Evolutionary conservation across 768 basidiomycete species (phyloP), one percentile per base, ranked within the genome.

Genomic region (Suillus subalutaceus): DNA sequence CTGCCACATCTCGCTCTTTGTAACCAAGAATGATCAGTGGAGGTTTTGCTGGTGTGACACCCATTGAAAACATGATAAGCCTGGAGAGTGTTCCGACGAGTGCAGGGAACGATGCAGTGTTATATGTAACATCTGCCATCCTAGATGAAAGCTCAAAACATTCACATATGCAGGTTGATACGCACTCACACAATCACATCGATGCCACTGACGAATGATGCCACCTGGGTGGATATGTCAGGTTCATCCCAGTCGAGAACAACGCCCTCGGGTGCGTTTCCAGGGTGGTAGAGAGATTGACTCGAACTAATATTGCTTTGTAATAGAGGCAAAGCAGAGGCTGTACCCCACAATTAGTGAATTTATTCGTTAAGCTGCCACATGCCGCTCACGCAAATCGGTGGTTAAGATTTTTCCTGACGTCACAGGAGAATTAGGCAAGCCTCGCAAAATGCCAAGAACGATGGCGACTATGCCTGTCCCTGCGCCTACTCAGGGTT

Each of bases 61-160:
- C 57, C 60, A 64, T 68, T 26, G 68, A 71, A 15, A 18, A 32
- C 41, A 73, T 72, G 30, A 88, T 70, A 6, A 96, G 79, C 3
- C 77, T 73, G 6, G 79, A 77, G 30, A 97, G 78, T 0, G 93
- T 95, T n/a, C 79, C 78, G 20, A 94, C 76, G 48, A 97, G 86
- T 0, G 90, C 82, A 2, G 91, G 86, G 75, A 97, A 97, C 2
- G 93, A 91, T 1, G 88, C 79, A 0, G 92, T 93, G 78, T 97
- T 97, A 80, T 96, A 97, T 1, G 94, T 90, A 9, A 96, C 93
- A 71, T 97, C 96, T 15, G 94, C 92, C 88, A 96, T 94, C 53
- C 94, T 96, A 69, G n/a, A 16, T 63, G 62, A 18, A 37, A 40
- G 50, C 32, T 52, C 32, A 23, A 20, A 40, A 32, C 12, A 32